Percentiles rank a stretch among this genome's conserved stretches.
phyloP scores from a whole-genome alignment of 2,329 filamentous ascomycete genomes.

The Pezicula neosporulosa region DNA sequence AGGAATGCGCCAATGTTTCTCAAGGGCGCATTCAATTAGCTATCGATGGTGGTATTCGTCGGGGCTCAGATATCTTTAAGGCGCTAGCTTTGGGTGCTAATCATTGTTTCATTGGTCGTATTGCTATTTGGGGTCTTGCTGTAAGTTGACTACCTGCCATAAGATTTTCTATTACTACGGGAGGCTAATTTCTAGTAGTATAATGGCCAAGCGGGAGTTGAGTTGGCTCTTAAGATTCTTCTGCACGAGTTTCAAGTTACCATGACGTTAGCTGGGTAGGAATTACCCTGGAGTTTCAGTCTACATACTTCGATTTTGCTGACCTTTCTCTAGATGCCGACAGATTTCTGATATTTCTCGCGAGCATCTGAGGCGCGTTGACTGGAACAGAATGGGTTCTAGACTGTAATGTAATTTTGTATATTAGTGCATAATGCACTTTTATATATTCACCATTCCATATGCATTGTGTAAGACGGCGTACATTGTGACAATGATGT shows the following conservation, averaged over 20 bases:
- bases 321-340: slow-evolving; percentile 21
- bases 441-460: neutral
- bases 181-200: slow-evolving; percentile 8
- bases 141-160: slow-evolving; percentile 19
- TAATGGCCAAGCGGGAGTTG: slow-evolving; percentile 31
- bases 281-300: slow-evolving; percentile 13
- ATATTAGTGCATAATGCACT: no score
- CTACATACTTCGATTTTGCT: neutral
- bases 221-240: slow-evolving; percentile 29
- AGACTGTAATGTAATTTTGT: neutral
- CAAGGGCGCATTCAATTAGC: neutral
- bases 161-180: neutral
- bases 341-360: slow-evolving; percentile 4
- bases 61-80: slow-evolving; percentile 62
- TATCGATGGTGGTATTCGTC: slow-evolving; percentile 56
- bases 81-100: slow-evolving; percentile 58
- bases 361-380: slow-evolving; percentile 3
- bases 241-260: slow-evolving; percentile 28
- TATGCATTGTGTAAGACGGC: neutral
- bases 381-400: slow-evolving; percentile 1
- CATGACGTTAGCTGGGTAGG: slow-evolving; percentile 28
- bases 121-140: slow-evolving; percentile 36
- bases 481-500: no score
- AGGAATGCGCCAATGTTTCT: neutral
- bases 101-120: slow-evolving; percentile 42